Evolutionary conservation across 768 basidiomycete species (phyloP), one percentile per base, ranked within the genome.

Genomic region (Mycena metata): DNA sequence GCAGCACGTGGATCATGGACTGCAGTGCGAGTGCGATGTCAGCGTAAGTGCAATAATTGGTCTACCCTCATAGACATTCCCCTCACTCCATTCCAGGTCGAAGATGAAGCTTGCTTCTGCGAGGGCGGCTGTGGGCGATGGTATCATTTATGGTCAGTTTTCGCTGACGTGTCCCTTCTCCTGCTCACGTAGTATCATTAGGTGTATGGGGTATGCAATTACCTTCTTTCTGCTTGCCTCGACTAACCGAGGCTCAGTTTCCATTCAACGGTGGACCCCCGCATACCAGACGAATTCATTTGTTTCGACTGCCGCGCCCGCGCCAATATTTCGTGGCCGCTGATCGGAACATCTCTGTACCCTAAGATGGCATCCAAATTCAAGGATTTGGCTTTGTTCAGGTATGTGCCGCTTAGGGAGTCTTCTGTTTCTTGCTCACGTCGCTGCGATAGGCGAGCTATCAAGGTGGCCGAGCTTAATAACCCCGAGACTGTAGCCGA

Each of bases 241-340:
- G 26, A 11, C 51, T 59, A 21, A 69, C 41, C 52, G 52, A 15
- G 17, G 21, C 46, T 8, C 66, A 92, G 91, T 33, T 95, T 87
- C 76, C 91, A 94, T 73, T 85, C 87, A 7, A 77, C 77, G 5
- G 75, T 83, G 24, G 93, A 93, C 70, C 69, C 75, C 26, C 86
- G 89, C 15, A 80, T 94, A 47, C 92, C 91, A 2, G 61, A 76
- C 0, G 80, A 83, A 64, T 94, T 93, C 69, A 74, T 85, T 33
- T 95, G 93, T 79, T 91, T 94, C 77, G 89, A 92, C 71, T 95
- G 94, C 76, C 89, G 92, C 39, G 82, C 92, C 51, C 86, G 83
- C 55, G 85, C 83, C 15, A 91, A 92, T 71, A 78, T 84, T 43
- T 88, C 88, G 66, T 94, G 92, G 90, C 87, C 90, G 50, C 80